These are phyloP conservation scores for Alternaria sp. DNA, from an alignment of 2,329 filamentous ascomycete species.

Conservation along the genomic window DNA sequence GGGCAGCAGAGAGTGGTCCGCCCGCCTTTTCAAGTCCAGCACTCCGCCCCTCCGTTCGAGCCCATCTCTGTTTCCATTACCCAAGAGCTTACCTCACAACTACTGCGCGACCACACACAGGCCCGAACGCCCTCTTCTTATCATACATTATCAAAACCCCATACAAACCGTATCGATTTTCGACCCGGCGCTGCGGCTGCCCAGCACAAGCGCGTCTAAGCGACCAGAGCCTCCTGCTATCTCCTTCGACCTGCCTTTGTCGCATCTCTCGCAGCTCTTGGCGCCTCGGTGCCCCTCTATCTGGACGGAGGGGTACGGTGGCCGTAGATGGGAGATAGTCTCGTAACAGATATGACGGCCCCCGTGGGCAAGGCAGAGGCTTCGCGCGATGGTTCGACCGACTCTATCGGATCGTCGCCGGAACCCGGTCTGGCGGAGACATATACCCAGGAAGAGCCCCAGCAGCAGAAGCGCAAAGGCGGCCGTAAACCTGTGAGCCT, in stretches of 20 bases:
- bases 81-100: constrained; percentile 57
- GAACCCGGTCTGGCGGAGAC: constrained; percentile 52
- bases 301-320: constrained; percentile 50
- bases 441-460: constrained; percentile 53
- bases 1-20: constrained; percentile 33
- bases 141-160: constrained; percentile 52
- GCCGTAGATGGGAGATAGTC: constrained; percentile 59
- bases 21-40: constrained; percentile 44
- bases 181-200: constrained; percentile 45
- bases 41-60: constrained; percentile 41
- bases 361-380: constrained; percentile 55
- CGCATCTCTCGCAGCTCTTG: constrained; percentile 45
- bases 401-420: constrained; percentile 57
- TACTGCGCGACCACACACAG: constrained; percentile 48
- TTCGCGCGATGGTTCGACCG: constrained; percentile 54
- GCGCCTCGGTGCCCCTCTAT: constrained; percentile 46
- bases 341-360: constrained; percentile 53
- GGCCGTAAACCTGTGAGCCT: constrained; percentile 89
- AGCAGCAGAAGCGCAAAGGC: constrained; percentile 88
- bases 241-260: constrained; percentile 29
- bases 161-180: constrained; percentile 41
- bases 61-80: constrained; percentile 53
- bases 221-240: constrained; percentile 38
- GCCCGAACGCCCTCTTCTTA: constrained; percentile 44
- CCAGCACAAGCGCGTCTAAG: constrained; percentile 47